Evolutionary conservation across 805 yeast species (phyloP), one percentile per base, ranked within the genome.

Genomic region (Ascoidea asiatica): DNA sequence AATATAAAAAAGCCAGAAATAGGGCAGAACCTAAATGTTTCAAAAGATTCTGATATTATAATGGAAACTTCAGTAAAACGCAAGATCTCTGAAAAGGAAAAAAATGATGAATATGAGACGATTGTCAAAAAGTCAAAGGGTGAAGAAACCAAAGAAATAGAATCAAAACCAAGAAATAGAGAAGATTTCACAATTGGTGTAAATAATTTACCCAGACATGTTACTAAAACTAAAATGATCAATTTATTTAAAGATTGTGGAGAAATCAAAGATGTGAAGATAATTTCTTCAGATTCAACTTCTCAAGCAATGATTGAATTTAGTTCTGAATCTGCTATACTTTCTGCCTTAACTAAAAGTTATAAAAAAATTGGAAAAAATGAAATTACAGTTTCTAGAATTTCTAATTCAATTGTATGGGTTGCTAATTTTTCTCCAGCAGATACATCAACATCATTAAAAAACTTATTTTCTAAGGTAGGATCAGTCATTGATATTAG

Each of bases 381-480:
- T 1, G 67, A 64, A 37, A 61, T 85, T 0, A 42, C 52, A 3
- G 81, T 85, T 0, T 56, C 56, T 3, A 59, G 71, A 35, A 58
- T 75, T 2, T 54, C 61, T 19, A 63, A 70, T 13, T 63, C 73
- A 36, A 80, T 87, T 0, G 46, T 85, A 1, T 86, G 86, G 81
- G 77, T 79, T 2, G 73, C 89, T 0, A 85, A 85, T 53, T 84
- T 73, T 52, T 88, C 94, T 0, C 80, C 85, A 2, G 53, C 61
- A 1, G 71, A 57, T 46, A 64, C 67, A 0, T 62, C 63, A 20
- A 58, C 56, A 0, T 61, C 67, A 4, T 43, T 86, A 0, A 51
- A 53, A 15, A 48, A 53, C 0, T 19, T 72, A 8, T 78, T 84
- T 53, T 45, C 55, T 0, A 40, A 57, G 2, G 54, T 53, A 38